phyloP scores from a whole-genome alignment of 768 basidiomycete species.

The Phaffia tasmanica region DNA sequence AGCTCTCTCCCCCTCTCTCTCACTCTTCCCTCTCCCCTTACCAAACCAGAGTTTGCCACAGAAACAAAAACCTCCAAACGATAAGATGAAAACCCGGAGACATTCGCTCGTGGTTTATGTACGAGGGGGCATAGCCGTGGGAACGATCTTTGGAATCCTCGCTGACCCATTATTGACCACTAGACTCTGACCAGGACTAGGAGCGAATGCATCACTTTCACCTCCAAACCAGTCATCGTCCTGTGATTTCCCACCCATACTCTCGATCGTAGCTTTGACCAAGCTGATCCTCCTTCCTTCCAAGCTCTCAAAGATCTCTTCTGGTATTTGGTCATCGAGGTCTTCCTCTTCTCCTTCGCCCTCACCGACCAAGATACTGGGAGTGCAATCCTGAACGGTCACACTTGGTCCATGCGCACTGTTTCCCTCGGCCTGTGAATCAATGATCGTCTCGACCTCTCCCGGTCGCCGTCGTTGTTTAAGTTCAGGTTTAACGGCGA shows the following conservation, averaged over 20 bases:
- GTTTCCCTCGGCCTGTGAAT: background rate
- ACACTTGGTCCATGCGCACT: constrained; percentile 8
- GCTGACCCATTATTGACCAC: background rate
- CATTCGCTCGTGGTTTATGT: background rate
- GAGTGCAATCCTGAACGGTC: constrained; percentile 24
- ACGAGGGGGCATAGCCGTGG: constrained; percentile 22
- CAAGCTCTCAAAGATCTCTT: constrained; percentile 25
- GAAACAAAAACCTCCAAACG: too few species aligned
- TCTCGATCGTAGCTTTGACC: constrained; percentile 38
- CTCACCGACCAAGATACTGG: constrained; percentile 21
- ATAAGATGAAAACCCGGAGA: too few species aligned
- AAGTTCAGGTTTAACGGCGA: constrained; percentile 44
- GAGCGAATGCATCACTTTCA: constrained; percentile 8
- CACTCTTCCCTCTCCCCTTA: too few species aligned
- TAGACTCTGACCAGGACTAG: background rate
- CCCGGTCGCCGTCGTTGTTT: constrained; percentile 21
- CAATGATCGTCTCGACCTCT: constrained; percentile 19
- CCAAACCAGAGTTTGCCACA: too few species aligned
- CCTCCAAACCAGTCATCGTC: constrained; percentile 18
- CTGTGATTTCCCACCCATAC: constrained; percentile 28
- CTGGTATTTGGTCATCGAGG: constrained; percentile 21
- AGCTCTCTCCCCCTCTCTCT: too few species aligned
- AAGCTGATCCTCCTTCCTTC: constrained; percentile 29
- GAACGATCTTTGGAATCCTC: constrained; percentile 16
- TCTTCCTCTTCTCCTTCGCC: constrained; percentile 28